A percentile compares a stretch with the other conserved stretches of the same genome.
phyloP scores from a whole-genome alignment of 208 protist species.

The Ichthyophonus hoferi region DNA sequence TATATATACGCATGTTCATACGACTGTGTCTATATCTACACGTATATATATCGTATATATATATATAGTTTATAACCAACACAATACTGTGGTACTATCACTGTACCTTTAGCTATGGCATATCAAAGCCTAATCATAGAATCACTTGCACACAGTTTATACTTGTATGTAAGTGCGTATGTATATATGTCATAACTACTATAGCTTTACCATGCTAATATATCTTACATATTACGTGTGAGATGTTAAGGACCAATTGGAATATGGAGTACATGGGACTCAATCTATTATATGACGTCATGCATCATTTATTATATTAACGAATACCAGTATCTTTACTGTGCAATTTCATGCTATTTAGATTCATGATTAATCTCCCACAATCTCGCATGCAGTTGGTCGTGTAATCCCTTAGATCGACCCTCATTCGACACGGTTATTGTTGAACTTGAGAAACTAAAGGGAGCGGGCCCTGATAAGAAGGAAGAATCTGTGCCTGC shows the following conservation, averaged over 20 bases:
- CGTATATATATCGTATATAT: not conserved
- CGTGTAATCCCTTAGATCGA: not conserved
- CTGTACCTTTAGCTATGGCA: too few relatives aligned
- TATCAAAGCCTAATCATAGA: too few relatives aligned
- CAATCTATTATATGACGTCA: too few relatives aligned
- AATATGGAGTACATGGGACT: too few relatives aligned
- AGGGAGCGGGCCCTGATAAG: not conserved
- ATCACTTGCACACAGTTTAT: too few relatives aligned
- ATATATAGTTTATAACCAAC: not conserved
- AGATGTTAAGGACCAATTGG: too few relatives aligned
- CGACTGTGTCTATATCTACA: not conserved
- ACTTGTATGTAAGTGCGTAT: not conserved
- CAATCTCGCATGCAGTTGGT: not conserved
- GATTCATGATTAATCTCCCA: too few relatives aligned
- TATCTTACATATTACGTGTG: too few relatives aligned
- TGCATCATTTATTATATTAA: too few relatives aligned
- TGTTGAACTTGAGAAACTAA: not conserved
- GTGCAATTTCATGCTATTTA: too few relatives aligned
- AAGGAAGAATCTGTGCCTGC: not conserved
- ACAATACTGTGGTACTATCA: not conserved
- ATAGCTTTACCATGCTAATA: too few relatives aligned
- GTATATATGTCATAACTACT: not conserved
- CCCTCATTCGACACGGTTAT: not conserved
- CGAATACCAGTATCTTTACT: too few relatives aligned
- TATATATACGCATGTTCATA: not conserved